A percentile compares a stretch with the other conserved stretches of the same genome.
phyloP scores from a whole-genome alignment of 305 asterid genomes.

The Fraxinus platypoda region DNA sequence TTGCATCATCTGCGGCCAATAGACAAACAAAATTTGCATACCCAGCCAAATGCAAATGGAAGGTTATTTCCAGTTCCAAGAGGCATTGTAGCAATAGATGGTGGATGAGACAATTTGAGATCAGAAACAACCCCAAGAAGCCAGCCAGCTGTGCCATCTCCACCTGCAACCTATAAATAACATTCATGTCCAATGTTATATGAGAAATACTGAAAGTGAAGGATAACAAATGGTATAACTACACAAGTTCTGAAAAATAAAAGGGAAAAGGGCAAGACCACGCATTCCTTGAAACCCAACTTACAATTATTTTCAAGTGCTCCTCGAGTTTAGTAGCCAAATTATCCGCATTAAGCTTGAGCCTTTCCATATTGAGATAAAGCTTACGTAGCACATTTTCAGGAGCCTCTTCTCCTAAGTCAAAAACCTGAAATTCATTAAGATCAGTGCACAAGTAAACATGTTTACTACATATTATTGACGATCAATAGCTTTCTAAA shows the following conservation, averaged over 20 bases:
- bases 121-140: constrained; percentile 93
- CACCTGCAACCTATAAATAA: constrained; percentile 81
- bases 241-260: neutral
- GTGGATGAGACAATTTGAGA: constrained; percentile 72
- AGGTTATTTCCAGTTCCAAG: constrained; percentile 96
- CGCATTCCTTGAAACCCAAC: constrained; percentile 24
- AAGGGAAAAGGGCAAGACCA: neutral
- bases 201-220: neutral
- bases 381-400: constrained; percentile 58
- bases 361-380: constrained; percentile 58
- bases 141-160: constrained; percentile 99
- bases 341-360: constrained; percentile 57
- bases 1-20: constrained; percentile 1
- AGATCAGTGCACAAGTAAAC: neutral
- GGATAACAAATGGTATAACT: neutral
- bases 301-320: constrained; percentile 53
- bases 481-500: neutral
- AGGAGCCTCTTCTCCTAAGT: constrained; percentile 83
- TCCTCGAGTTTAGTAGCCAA: constrained; percentile 38
- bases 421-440: constrained; percentile 62
- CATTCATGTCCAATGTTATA: constrained; percentile 8
- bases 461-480: neutral
- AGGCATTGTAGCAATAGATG: constrained; percentile 87
- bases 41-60: constrained; percentile 98
- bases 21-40: constrained; percentile 27